phyloP scores from a whole-genome alignment of 2,329 filamentous ascomycete species.

The Fusarium sp. region DNA sequence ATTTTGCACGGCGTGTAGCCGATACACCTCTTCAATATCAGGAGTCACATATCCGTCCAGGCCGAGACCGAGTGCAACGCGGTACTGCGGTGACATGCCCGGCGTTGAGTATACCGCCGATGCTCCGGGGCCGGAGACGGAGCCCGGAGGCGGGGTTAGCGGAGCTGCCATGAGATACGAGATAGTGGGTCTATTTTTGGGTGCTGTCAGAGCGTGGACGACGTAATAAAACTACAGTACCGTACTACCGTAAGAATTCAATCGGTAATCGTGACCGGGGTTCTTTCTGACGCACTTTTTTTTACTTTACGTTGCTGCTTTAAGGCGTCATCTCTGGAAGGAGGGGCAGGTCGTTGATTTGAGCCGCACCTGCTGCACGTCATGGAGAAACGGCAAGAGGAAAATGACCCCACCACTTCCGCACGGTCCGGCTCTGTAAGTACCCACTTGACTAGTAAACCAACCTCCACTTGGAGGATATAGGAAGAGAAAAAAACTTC shows the following conservation, averaged over 20 bases:
- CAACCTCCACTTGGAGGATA: not conserved
- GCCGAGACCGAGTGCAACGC: constrained; percentile 32
- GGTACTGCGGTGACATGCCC: constrained; percentile 27
- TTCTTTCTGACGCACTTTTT: not conserved
- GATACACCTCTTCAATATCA: constrained; percentile 40
- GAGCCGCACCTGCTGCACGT: constrained; percentile 21
- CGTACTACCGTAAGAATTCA: not conserved
- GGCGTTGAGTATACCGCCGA: constrained; percentile 29
- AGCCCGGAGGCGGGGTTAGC: constrained; percentile 24
- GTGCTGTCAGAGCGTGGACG: not conserved
- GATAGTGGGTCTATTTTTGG: not conserved
- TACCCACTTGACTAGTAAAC: not conserved
- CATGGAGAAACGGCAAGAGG: constrained; percentile 3
- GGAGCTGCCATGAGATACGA: constrained; percentile 34
- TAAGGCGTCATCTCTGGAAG: constrained; percentile 17
- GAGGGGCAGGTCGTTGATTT: constrained; percentile 28
- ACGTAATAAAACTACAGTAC: not conserved
- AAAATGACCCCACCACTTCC: constrained; percentile 1
- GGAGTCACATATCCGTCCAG: constrained; percentile 37
- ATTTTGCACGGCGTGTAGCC: constrained; percentile 16
- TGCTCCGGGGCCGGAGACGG: constrained; percentile 23
- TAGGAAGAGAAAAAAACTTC: not conserved
- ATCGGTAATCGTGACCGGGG: not conserved
- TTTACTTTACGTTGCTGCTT: constrained; percentile 45
- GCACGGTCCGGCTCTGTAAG: constrained; percentile 8